Percentiles rank a stretch among this genome's conserved stretches.
Evolutionary conservation across 495 filamentous ascomycete species (phyloP).

Genomic region (Halenospora varia): DNA sequence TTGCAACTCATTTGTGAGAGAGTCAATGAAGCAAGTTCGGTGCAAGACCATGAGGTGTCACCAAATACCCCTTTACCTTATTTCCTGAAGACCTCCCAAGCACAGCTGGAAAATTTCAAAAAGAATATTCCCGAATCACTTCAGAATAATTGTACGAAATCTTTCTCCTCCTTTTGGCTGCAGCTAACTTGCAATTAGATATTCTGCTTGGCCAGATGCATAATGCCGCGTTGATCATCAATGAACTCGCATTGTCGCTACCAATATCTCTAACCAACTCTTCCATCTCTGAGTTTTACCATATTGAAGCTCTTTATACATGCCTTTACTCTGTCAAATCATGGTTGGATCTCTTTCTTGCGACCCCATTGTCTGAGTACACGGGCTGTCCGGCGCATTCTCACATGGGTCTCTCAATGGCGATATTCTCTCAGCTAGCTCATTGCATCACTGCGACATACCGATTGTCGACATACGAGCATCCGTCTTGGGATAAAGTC

Average conservation of each 20-base stretch:
- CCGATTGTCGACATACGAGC: constrained; percentile 33
- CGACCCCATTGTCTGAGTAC: constrained; percentile 29
- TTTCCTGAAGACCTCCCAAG: background rate
- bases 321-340: constrained; percentile 35
- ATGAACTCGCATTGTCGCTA: background rate
- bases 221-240: background rate
- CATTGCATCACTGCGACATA: constrained; percentile 38
- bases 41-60: background rate
- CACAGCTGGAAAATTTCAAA: background rate
- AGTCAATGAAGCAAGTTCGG: background rate
- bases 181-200: background rate
- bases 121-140: background rate
- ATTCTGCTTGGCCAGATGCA: background rate
- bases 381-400: too few species aligned
- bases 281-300: too few species aligned
- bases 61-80: background rate
- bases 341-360: constrained; percentile 35
- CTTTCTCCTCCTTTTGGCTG: background rate
- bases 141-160: background rate
- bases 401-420: constrained; percentile 35
- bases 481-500: constrained; percentile 38
- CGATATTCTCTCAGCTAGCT: constrained; percentile 38
- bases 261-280: background rate
- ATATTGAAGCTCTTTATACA: constrained; percentile 1
- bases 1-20: background rate